These are phyloP conservation scores for Fusarium palustre DNA, from an alignment of 2,329 filamentous ascomycete genomes.

Conservation along the genomic window DNA sequence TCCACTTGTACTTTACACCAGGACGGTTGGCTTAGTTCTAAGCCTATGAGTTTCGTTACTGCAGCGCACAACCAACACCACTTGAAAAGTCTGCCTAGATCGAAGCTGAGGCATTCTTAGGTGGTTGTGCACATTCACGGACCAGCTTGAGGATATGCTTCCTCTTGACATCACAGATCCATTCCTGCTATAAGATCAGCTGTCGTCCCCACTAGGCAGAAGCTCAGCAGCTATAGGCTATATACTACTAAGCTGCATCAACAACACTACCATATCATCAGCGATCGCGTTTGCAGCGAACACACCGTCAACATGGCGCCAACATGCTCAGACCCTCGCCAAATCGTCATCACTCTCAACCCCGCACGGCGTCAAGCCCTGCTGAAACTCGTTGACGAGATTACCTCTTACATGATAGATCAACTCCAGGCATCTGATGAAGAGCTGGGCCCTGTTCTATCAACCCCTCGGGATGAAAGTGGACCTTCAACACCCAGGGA, in stretches of 20 bases:
- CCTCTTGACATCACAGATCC: slow-evolving; percentile 9
- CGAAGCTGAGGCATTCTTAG: slow-evolving; percentile 4
- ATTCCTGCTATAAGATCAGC: slow-evolving; percentile 13
- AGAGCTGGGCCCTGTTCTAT: slow-evolving; percentile 48
- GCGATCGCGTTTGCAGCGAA: background rate
- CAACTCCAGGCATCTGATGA: slow-evolving; percentile 58
- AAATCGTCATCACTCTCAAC: slow-evolving; percentile 67
- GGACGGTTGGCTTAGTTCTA: slow-evolving; percentile 3
- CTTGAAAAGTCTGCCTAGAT: slow-evolving; percentile 3
- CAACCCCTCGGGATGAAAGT: slow-evolving; percentile 29
- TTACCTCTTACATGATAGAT: slow-evolving; percentile 65
- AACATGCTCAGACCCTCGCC: slow-evolving; percentile 65
- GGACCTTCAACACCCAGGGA: slow-evolving; percentile 22
- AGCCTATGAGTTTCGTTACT: slow-evolving; percentile 11
- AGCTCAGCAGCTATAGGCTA: background rate
- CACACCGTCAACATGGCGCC: slow-evolving; percentile 60
- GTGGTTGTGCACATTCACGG: slow-evolving; percentile 14
- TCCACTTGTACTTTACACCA: slow-evolving; percentile 14
- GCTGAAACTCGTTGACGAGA: slow-evolving; percentile 62
- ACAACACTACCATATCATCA: background rate
- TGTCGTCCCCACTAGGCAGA: background rate
- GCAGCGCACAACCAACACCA: slow-evolving; percentile 9
- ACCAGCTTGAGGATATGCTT: slow-evolving; percentile 11
- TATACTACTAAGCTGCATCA: background rate
- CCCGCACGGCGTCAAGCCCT: slow-evolving; percentile 63